A percentile compares a stretch with the other conserved stretches of the same genome.
phyloP scores from a whole-genome alignment of 306 rosid genomes.

The Potentilla sterilis region DNA sequence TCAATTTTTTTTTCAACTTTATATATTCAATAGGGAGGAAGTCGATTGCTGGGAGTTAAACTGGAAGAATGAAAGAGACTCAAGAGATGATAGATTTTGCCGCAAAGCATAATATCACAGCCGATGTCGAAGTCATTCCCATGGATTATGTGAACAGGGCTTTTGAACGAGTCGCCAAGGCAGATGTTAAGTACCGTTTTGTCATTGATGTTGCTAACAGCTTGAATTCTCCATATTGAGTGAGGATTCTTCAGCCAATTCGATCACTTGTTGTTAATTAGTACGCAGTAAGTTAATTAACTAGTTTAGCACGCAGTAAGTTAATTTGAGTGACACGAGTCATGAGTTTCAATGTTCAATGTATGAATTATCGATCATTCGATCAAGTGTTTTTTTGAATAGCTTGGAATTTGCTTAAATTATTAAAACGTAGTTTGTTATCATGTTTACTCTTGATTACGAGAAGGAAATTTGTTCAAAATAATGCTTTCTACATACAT shows the following conservation, averaged over 20 bases:
- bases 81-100: slow-evolving; percentile 61
- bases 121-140: slow-evolving; percentile 46
- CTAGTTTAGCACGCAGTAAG: too few relatives aligned
- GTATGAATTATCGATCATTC: too few relatives aligned
- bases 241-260: not conserved
- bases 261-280: not conserved
- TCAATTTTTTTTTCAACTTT: not conserved
- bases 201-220: slow-evolving; percentile 42
- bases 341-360: too few relatives aligned
- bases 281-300: too few relatives aligned
- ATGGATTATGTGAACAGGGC: slow-evolving; percentile 47
- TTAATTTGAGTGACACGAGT: too few relatives aligned
- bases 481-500: too few relatives aligned
- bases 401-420: too few relatives aligned
- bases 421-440: too few relatives aligned
- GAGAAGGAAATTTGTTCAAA: too few relatives aligned
- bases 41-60: slow-evolving; percentile 32
- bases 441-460: too few relatives aligned
- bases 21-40: not conserved
- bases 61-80: slow-evolving; percentile 25
- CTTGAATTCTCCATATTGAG: not conserved
- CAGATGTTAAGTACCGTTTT: slow-evolving; percentile 55
- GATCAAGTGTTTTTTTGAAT: too few relatives aligned
- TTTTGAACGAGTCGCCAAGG: slow-evolving; percentile 42
- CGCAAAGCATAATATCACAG: slow-evolving; percentile 43